Evolutionary conservation across 169 alveolate species (phyloP), one percentile per base, ranked within the genome.

Genomic region (Plasmodium cynomolgi): DNA sequence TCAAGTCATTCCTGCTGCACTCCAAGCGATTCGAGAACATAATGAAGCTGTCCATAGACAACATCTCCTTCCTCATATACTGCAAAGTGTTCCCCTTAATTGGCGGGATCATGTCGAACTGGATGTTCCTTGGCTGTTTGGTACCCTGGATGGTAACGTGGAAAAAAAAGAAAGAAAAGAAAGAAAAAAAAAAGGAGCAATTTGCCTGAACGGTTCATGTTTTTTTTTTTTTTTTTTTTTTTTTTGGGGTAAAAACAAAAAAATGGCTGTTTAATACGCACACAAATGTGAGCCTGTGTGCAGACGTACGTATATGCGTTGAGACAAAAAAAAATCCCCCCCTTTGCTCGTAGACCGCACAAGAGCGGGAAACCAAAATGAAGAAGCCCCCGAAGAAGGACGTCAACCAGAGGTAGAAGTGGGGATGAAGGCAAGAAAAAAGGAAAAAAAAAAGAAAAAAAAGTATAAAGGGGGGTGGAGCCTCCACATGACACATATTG

Each of bases 1-100:
- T 97, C 62, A 92, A 97, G 39, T 72, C 97, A 72, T 93, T 96
- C 68, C 92, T 97, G 71, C 86, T 96, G 29, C 93, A 96, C 34
- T 92, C 96, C 71, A 95, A 84, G 41, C 92, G 98, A 54, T 97
- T 96, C 94, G 95, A 95, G 68, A 96, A 91, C 62, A 77, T 97
- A 56, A 93, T 97, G 83, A 98, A 96, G 54, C 95, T 95, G 20
- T 96, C 97, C 29, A 97, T 96, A 71, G 98, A 96, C 73, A 95
- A 96, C 74, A 94, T 96, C 34, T 93, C 97, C 39, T 94, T 85
- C 88, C 94, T 95, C 15, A 95, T 95, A 68, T 94, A 93, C 31
- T 95, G 93, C 23, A 96, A 95, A 91, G 97, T 95, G 17, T 96
- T 77, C 84, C 98, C 98, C 56, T 95, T 96, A 11, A 83, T 95